Evolutionary conservation across 2,329 filamentous ascomycete species (phyloP).

Genomic region (Calonectria hawksworthii): DNA sequence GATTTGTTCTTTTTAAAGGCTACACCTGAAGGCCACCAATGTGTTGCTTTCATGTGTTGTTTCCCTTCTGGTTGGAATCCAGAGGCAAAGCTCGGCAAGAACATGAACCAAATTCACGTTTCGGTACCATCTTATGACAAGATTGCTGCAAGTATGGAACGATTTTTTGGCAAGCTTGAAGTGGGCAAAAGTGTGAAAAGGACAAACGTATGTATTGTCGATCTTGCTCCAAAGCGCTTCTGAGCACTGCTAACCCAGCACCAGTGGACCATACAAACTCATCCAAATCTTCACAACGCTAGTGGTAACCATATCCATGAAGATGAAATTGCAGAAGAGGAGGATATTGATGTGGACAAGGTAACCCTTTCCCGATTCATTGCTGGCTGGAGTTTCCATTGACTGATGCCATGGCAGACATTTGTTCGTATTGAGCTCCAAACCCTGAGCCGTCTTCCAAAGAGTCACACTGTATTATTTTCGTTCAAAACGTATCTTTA

Average conservation of each 20-base stretch:
- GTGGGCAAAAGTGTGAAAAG: slow-evolving; percentile 62
- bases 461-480: slow-evolving; percentile 63
- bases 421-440: slow-evolving; percentile 65
- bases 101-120: slow-evolving; percentile 62
- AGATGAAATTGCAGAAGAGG: slow-evolving; percentile 50
- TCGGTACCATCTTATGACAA: slow-evolving; percentile 66
- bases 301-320: slow-evolving; percentile 53
- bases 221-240: too few species aligned
- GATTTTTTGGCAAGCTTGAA: slow-evolving; percentile 61
- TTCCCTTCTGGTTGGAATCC: slow-evolving; percentile 66
- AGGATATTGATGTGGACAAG: slow-evolving; percentile 56
- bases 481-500: slow-evolving; percentile 70
- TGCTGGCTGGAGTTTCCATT: neutral
- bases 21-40: slow-evolving; percentile 55
- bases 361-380: slow-evolving; percentile 35
- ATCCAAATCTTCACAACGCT: slow-evolving; percentile 57
- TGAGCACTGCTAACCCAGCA: neutral
- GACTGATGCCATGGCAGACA: slow-evolving; percentile 41
- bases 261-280: slow-evolving; percentile 65
- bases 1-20: slow-evolving; percentile 64
- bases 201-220: slow-evolving; percentile 11
- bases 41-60: slow-evolving; percentile 64
- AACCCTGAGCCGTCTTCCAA: slow-evolving; percentile 63
- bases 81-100: slow-evolving; percentile 60
- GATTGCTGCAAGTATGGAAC: slow-evolving; percentile 66